Conservation (phyloP, 495 filamentous ascomycete species). For the Gamarada debralockiae region DNA sequence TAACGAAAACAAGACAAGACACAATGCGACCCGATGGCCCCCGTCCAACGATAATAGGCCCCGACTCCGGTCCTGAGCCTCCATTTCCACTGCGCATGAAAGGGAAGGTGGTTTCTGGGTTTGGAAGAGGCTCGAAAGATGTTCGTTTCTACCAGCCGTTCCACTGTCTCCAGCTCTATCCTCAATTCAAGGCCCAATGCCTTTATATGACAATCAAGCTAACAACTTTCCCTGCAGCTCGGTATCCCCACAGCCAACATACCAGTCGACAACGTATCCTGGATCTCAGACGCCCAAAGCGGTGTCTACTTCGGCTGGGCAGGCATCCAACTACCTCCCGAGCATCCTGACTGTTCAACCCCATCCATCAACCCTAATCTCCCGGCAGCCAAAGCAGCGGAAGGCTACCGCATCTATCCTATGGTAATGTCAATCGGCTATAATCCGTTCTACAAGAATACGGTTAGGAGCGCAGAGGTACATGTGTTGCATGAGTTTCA, state of each 20-base stretch:
- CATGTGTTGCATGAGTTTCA: constrained; percentile 76
- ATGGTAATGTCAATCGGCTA: constrained; percentile 96
- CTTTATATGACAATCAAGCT: constrained; percentile 3
- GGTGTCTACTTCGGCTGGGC: constrained; percentile 95
- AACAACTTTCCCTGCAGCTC: constrained; percentile 44
- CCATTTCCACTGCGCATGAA: constrained; percentile 81
- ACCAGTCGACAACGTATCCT: constrained; percentile 70
- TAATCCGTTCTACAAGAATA: constrained; percentile 93
- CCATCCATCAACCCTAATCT: constrained; percentile 9
- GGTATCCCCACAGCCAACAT: constrained; percentile 98
- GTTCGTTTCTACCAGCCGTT: constrained; percentile 29
- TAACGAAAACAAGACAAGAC: no score
- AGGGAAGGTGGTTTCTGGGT: constrained; percentile 85
- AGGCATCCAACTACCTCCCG: constrained; percentile 49
- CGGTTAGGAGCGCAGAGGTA: constrained; percentile 79
- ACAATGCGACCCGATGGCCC: constrained; percentile 18
- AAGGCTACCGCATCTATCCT: constrained; percentile 57
- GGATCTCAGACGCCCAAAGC: constrained; percentile 63
- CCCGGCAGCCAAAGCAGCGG: not conserved
- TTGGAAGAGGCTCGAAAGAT: constrained; percentile 90
- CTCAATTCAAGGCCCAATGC: not conserved
- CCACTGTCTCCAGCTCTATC: not conserved
- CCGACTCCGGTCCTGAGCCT: constrained; percentile 61
- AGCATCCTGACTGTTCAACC: constrained; percentile 32
- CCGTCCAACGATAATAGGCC: constrained; percentile 64